phyloP scores from a whole-genome alignment of 2,329 filamentous ascomycete genomes.

The Cercospora sp. region DNA sequence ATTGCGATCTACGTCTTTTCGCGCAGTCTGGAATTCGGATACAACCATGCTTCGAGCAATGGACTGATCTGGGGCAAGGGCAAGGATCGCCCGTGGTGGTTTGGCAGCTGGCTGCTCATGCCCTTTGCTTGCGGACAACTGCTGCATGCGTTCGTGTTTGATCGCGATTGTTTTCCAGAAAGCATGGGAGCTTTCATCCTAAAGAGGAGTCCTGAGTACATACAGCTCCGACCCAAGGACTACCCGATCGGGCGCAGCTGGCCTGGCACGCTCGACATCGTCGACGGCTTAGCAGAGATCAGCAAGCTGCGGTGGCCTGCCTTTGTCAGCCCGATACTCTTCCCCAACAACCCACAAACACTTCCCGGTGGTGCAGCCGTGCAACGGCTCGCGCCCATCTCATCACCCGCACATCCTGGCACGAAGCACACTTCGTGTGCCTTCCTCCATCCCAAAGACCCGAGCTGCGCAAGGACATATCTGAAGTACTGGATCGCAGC shows the following conservation, averaged over 20 bases:
- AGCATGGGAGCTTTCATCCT: slow-evolving; percentile 66
- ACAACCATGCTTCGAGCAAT: slow-evolving; percentile 77
- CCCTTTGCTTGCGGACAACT: slow-evolving; percentile 52
- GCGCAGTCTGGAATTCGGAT: slow-evolving; percentile 79
- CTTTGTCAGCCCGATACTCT: slow-evolving; percentile 83
- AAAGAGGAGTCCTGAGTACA: slow-evolving; percentile 72
- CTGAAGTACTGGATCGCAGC: slow-evolving; percentile 82
- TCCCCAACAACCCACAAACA: slow-evolving; percentile 60
- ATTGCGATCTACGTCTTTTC: slow-evolving; percentile 80
- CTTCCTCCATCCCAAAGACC: slow-evolving; percentile 80
- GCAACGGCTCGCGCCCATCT: slow-evolving; percentile 71
- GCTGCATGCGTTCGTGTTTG: slow-evolving; percentile 53
- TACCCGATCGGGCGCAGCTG: slow-evolving; percentile 72
- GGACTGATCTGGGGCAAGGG: slow-evolving; percentile 51
- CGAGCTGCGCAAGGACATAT: slow-evolving; percentile 84
- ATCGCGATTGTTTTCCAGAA: slow-evolving; percentile 54
- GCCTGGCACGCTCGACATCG: slow-evolving; percentile 73
- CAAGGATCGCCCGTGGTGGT: slow-evolving; percentile 64
- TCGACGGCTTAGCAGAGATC: slow-evolving; percentile 79
- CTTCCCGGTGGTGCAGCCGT: slow-evolving; percentile 61
- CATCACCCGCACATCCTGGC: slow-evolving; percentile 80
- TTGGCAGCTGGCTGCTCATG: slow-evolving; percentile 55
- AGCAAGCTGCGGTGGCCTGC: slow-evolving; percentile 82
- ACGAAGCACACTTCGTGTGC: slow-evolving; percentile 86
- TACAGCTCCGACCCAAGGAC: slow-evolving; percentile 68